Base-by-base conservation (phyloP, 345 rosid species). In the Acer saccharum region DNA sequence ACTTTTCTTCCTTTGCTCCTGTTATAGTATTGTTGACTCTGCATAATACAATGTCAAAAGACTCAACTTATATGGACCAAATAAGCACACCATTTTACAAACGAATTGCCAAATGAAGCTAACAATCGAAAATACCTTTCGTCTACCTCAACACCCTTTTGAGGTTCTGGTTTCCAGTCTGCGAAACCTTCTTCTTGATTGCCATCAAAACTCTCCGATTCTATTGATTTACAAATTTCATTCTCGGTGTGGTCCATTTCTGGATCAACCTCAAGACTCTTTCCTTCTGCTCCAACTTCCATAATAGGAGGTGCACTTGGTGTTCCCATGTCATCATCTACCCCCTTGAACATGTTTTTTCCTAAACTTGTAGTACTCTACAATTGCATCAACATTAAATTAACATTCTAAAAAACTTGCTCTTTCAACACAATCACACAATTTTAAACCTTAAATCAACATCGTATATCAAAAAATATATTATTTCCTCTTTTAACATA, bases 231-330 rank as follows among this genome's bases (percentile, higher is more conserved):
- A 76, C 73, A 76, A 70, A 77, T 55, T 29, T 76, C 86, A 76
- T 78, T 77, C 18, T 48, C 86, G 20, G 69, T 75, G 61, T 81
- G 81, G 62, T 85, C 83, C 54, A 25, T 23, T 52, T 88, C 88
- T 7, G 71, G 69, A 72, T 88, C 94, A 65, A 82, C 76, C 20
- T 65, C 83, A 79, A 82, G 76, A 70, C 69, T 77, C 60, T 81
- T 78, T 55, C 70, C 88, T 76, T 90, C 91, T 57, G 83, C 74
- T 69, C 82, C 90, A 64, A 18, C 86, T 76, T 86, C 95, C 85
- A 85, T 67, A 27, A 93, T 89, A 65, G 97, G 98, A 67, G 97
- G 98, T 55, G 99, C 99, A 74, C 98, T 96, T 55, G 98, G 97
- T 39, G 98, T 96, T 44, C 99, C 92, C 54, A 91, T 69, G 79